Percentiles rank a stretch among this genome's conserved stretches.
Conservation (phyloP, 305 asterid genomes). For the Solanum hybrid region DNA sequence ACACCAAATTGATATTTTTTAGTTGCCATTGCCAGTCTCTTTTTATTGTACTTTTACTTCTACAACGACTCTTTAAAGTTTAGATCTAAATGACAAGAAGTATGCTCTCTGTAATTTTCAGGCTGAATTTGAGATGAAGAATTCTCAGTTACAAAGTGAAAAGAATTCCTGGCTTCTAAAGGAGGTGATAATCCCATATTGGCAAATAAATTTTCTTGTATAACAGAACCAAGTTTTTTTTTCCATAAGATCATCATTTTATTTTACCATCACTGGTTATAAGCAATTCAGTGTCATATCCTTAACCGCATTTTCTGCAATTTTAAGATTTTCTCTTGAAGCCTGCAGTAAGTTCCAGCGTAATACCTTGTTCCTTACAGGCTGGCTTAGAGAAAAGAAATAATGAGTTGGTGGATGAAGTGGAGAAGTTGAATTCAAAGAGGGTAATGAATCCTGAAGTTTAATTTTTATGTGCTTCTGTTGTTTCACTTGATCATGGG, state of each 20-base stretch:
- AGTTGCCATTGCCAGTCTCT: not conserved
- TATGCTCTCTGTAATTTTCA: conserved; percentile 5
- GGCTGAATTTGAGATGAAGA: conserved; percentile 10
- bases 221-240: not conserved
- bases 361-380: conserved; percentile 25
- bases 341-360: not conserved
- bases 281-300: not conserved
- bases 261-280: not conserved
- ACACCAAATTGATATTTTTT: not conserved
- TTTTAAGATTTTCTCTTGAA: not conserved
- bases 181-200: conserved; percentile 14
- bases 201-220: not conserved
- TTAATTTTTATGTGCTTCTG: not conserved
- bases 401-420: conserved; percentile 36
- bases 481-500: conserved; percentile 3
- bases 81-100: not conserved
- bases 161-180: conserved; percentile 19
- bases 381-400: conserved; percentile 36
- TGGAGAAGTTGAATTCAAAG: conserved; percentile 33
- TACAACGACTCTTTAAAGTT: not conserved
- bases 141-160: conserved; percentile 18
- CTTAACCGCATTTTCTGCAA: not conserved
- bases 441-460: conserved; percentile 28
- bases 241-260: not conserved
- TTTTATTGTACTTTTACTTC: not conserved